Base-by-base conservation (phyloP, 345 rosid genomes). In the Salix suchowensis region DNA sequence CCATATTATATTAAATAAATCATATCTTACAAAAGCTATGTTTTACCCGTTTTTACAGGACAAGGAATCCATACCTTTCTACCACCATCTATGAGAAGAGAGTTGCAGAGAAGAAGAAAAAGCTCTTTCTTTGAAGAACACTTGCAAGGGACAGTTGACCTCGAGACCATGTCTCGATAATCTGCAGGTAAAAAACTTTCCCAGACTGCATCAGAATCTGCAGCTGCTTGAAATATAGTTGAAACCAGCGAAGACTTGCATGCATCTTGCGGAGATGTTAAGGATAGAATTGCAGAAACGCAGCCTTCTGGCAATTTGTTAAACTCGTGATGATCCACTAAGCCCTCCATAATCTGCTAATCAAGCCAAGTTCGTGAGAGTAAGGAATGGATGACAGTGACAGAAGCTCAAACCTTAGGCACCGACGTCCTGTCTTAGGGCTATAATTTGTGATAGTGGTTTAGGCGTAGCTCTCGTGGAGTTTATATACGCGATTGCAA, bases 151-250 rank as follows among this genome's bases (percentile, higher is more conserved):
- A 58, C 39, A 34, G 19, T 71, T 11, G 83, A 79, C 11, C 58
- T 81, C 62, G 88, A 72, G 48, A 90, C 50, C 1, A 90, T 44
- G 11, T 65, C 76, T 1, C 0, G 71, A 70, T 83, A 85, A 71
- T 81, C 85, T 0, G 83, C 68, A 0, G 97, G 96, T 76, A 91
- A 76, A 71, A 94, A 88, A 6, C 62, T 87, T 12, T 79, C 82
- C 97, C 98, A 92, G 3, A 88, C 83, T 7, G 70, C 21, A 73
- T 90, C 92, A 1, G 94, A 94, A 0, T 87, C 89, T 26, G 91
- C 82, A 16, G 93, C 96, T 21, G 91, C 85, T 67, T 78, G 80
- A 70, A 92, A 90, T 36, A 73, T 64, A 2, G 87, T 62, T 4
- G 93, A 92, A 2, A 88, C 88, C 42, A 58, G 23, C 0, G 93